phyloP scores from a whole-genome alignment of 441 rosid species.

The Corymbia citriodora region DNA sequence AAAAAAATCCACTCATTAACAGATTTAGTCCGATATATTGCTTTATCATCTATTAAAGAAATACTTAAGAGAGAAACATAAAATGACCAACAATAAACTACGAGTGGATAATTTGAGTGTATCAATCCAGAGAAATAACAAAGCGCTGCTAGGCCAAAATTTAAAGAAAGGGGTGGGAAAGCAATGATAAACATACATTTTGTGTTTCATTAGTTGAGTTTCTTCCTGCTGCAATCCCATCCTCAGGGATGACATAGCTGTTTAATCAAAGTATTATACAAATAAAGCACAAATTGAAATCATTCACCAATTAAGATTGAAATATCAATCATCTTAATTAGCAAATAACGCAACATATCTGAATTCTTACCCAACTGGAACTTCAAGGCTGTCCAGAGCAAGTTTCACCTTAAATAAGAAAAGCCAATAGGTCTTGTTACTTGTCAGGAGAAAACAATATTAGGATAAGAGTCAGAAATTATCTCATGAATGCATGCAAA shows the following conservation, averaged over 20 bases:
- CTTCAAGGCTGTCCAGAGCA: neutral
- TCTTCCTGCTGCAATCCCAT: neutral
- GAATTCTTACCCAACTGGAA: neutral
- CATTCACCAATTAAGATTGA: neutral
- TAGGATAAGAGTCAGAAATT: neutral
- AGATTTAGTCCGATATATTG: neutral
- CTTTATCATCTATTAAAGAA: neutral
- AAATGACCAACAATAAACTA: neutral
- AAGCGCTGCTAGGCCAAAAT: neutral
- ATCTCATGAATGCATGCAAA: neutral
- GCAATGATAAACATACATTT: neutral
- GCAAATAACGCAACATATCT: neutral
- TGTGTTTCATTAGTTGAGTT: neutral
- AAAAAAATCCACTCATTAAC: neutral
- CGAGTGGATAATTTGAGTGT: neutral
- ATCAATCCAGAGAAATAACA: neutral
- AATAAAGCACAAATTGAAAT: neutral
- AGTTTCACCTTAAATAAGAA: neutral
- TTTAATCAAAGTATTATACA: neutral
- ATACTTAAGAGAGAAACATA: neutral
- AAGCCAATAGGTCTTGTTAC: neutral
- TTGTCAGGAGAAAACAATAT: neutral
- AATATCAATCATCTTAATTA: neutral
- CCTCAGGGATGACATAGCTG: neutral
- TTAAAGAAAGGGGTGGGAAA: neutral